Base-by-base conservation (phyloP, 2,329 filamentous ascomycete species). In the Lecanicillium sp. region DNA sequence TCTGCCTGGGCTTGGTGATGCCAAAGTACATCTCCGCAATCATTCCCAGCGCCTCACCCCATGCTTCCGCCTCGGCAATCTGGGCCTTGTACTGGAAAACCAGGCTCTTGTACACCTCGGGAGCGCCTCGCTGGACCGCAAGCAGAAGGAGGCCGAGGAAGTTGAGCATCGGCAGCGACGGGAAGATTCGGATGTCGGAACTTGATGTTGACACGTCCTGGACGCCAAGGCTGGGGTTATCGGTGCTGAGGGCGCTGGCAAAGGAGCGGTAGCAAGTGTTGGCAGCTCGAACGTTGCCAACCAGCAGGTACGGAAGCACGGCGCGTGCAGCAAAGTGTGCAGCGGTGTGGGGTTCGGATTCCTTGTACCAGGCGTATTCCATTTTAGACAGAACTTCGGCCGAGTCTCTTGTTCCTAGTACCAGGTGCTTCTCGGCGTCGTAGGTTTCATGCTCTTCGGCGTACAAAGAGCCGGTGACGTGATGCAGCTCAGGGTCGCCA, bases 21-120 rank as follows among this genome's bases (percentile, higher is more conserved):
- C 81, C 81, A 65, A 98, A 98, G 69, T 97, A 98, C 78, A 95
- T 89, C 67, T 98, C 90, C 35, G 84, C 90, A 52, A 98, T 81
- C 60, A 87, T 81, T 50, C 88, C 83, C 44, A 98, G 66, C 17
- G 87, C 74, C 56, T 87, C 88, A 25, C 80, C 77, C 90, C 90
- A 97, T 11, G 73, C 71, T 5, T 77, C 77, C 1, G 79, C 70
- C 50, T 97, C 90, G 52, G 80, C 80, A 43, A 97, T 74, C 53
- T 94, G 78, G 5, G 69, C 60, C 28, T 79, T 77, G 61, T 97
- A 98, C 57, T 94, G 92, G 44, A 74, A 77, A 50, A 81, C 79
- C 49, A 98, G 68, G 59, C 89, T 83, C 54, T 80, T 80, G 68
- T 85, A 98, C 35, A 94, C 65, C 51, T 94, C 86, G n/a, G 71